These are phyloP conservation scores for Aspergillus ustus DNA, from an alignment of 2,329 filamentous ascomycete species.

Conservation along the genomic window DNA sequence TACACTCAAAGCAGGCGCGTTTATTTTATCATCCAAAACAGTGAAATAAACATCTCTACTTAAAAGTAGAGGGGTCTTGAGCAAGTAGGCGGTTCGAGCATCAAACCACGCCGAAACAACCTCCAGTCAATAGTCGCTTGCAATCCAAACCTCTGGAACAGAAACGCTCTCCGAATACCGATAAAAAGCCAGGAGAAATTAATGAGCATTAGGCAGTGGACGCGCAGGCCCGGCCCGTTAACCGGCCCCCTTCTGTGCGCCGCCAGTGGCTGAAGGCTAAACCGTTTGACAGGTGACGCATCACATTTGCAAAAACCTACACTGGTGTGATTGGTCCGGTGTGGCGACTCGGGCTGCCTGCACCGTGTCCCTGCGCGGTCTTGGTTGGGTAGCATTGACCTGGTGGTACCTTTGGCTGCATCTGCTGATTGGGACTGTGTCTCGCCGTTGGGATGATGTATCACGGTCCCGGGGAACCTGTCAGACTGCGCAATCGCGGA, in stretches of 20 bases:
- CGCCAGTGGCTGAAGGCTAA: not conserved
- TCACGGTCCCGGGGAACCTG: not conserved
- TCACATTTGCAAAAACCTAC: not conserved
- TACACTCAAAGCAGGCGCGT: too few relatives aligned
- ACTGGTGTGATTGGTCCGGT: not conserved
- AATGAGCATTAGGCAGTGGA: not conserved
- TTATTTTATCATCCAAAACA: too few relatives aligned
- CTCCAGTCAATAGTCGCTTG: not conserved
- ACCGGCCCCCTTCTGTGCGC: not conserved
- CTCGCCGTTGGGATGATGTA: not conserved
- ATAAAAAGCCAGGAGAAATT: not conserved
- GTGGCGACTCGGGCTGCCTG: not conserved
- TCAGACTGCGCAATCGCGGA: not conserved
- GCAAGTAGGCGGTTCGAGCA: too few relatives aligned
- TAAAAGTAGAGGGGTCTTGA: too few relatives aligned
- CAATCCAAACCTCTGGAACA: not conserved
- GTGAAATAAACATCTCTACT: too few relatives aligned
- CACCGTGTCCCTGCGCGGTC: not conserved
- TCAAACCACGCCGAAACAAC: not conserved
- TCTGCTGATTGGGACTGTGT: not conserved
- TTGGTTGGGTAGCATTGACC: not conserved
- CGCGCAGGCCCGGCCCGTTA: not conserved
- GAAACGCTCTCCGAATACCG: not conserved
- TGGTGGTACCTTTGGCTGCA: not conserved
- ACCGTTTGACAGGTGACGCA: slow-evolving; percentile 13